phyloP scores from a whole-genome alignment of 1,284 basidiomycete species.

The Ceratobasidium sp. region DNA sequence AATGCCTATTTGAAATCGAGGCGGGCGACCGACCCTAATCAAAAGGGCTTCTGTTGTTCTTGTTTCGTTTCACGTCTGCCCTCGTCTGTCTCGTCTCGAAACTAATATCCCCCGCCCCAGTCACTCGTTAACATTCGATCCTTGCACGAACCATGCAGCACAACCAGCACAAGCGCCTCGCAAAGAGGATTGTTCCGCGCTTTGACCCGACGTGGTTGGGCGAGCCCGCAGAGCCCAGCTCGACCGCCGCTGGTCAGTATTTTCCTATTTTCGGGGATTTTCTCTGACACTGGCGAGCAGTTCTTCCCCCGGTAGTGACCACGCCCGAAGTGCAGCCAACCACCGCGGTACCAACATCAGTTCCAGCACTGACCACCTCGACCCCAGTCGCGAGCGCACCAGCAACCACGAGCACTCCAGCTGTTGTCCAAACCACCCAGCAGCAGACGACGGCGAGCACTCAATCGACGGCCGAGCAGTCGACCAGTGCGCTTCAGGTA shows the following conservation, averaged over 20 bases:
- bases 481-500: neutral
- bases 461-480: neutral
- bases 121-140: constrained; percentile 29
- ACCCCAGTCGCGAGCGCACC: neutral
- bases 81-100: neutral
- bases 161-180: constrained; percentile 25
- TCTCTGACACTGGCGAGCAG: too few species aligned
- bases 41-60: constrained; percentile 9
- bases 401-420: neutral
- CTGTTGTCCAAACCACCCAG: neutral
- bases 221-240: neutral
- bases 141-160: constrained; percentile 23
- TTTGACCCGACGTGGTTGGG: constrained; percentile 30
- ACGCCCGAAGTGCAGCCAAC: neutral
- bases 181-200: constrained; percentile 11
- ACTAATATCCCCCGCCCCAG: neutral
- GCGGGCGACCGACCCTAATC: constrained; percentile 30
- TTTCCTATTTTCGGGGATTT: too few species aligned
- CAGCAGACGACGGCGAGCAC: neutral
- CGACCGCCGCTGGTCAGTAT: neutral
- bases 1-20: constrained; percentile 7
- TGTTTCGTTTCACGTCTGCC: constrained; percentile 14
- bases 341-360: neutral
- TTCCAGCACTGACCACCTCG: neutral
- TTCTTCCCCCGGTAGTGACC: too few species aligned